phyloP scores from a whole-genome alignment of 2,329 filamentous ascomycete species.

The Elsinoe ampelina region DNA sequence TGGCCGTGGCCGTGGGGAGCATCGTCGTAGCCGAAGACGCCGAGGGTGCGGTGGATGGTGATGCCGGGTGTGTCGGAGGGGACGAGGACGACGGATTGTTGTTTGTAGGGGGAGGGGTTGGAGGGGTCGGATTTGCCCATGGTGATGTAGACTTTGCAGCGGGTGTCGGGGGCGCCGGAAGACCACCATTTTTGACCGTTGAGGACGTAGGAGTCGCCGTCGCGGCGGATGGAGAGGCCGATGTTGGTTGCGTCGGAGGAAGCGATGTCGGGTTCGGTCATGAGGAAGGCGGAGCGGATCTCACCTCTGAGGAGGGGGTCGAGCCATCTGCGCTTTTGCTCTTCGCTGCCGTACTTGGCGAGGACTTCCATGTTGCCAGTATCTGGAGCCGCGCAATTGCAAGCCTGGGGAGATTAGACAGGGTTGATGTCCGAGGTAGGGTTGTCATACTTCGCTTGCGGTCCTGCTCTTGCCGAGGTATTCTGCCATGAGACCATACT shows the following conservation, averaged over 20 bases:
- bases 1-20: constrained; percentile 98
- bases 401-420: constrained; percentile 58
- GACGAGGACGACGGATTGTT: constrained; percentile 89
- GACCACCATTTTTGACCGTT: constrained; percentile 99
- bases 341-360: constrained; percentile 42
- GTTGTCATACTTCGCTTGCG: constrained; percentile 55
- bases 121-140: constrained; percentile 84
- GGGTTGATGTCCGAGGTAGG: constrained; percentile 27
- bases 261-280: constrained; percentile 44
- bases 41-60: constrained; percentile 88
- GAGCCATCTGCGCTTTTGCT: constrained; percentile 43
- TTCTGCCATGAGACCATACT: constrained; percentile 97
- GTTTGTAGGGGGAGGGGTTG: constrained; percentile 70
- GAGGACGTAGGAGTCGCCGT: constrained; percentile 81
- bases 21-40: constrained; percentile 92
- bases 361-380: constrained; percentile 46
- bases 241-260: constrained; percentile 44
- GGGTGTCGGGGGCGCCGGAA: constrained; percentile 82
- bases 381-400: constrained; percentile 51
- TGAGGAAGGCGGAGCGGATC: constrained; percentile 42
- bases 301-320: constrained; percentile 41
- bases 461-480: constrained; percentile 76
- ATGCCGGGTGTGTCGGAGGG: constrained; percentile 73
- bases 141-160: constrained; percentile 88
- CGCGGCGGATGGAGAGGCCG: constrained; percentile 61